Evolutionary conservation across 2,329 filamentous ascomycete genomes (phyloP).

Genomic region (Dothistroma septosporum): DNA sequence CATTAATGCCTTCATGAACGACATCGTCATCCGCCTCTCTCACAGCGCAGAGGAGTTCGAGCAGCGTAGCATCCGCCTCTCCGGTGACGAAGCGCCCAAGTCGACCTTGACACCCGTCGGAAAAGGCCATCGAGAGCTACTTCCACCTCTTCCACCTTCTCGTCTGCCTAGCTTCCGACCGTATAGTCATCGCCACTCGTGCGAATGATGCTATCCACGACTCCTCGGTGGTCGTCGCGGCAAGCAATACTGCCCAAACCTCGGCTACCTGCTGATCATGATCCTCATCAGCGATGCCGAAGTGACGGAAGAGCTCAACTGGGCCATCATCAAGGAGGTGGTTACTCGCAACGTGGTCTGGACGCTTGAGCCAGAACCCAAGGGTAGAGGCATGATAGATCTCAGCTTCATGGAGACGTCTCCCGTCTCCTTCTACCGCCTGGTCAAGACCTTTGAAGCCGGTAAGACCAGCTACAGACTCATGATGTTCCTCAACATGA

Average conservation of each 20-base stretch:
- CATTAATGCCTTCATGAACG: constrained; percentile 25
- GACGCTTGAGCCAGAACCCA: constrained; percentile 20
- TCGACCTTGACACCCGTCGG: constrained; percentile 22
- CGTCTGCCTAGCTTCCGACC: constrained; percentile 20
- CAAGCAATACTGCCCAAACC: constrained; percentile 20
- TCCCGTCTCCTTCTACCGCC: constrained; percentile 17
- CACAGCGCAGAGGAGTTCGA: constrained; percentile 9
- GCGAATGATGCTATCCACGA: constrained; percentile 15
- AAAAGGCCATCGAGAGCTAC: constrained; percentile 25
- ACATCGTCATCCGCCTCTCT: constrained; percentile 21
- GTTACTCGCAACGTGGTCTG: constrained; percentile 27
- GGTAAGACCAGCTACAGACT: constrained; percentile 21
- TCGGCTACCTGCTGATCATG: constrained; percentile 23
- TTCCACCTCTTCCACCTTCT: constrained; percentile 27
- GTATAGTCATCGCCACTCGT: constrained; percentile 9
- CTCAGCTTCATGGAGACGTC: constrained; percentile 24
- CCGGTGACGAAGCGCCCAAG: constrained; percentile 2
- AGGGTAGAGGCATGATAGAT: constrained; percentile 16
- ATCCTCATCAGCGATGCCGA: constrained; percentile 20
- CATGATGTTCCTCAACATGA: constrained; percentile 25
- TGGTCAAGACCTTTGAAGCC: constrained; percentile 22
- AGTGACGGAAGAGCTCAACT: constrained; percentile 17
- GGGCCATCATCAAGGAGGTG: constrained; percentile 23
- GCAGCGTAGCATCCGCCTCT: background rate
- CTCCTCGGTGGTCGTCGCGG: constrained; percentile 15